Evolutionary conservation across 1,139 yeast species (phyloP).

Genomic region (Ogataea hybrid): DNA sequence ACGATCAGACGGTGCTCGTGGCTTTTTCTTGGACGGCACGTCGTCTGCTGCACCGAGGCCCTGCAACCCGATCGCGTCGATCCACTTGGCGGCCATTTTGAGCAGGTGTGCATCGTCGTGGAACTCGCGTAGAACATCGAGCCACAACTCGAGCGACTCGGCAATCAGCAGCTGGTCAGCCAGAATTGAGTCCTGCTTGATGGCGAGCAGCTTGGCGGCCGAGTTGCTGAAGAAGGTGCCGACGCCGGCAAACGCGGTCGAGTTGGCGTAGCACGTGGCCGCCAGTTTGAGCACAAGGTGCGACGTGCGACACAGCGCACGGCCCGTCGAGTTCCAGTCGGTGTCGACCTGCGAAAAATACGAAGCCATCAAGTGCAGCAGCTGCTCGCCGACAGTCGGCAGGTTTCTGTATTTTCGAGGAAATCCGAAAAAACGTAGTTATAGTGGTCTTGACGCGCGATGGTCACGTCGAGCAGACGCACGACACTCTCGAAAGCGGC

Average conservation of each 20-base stretch:
- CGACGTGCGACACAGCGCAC: slow-evolving; percentile 62
- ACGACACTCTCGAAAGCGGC: slow-evolving; percentile 54
- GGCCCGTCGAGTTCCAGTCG: slow-evolving; percentile 61
- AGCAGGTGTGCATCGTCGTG: slow-evolving; percentile 42
- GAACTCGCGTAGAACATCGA: slow-evolving; percentile 41
- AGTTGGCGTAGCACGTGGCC: slow-evolving; percentile 31
- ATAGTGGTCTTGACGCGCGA: slow-evolving; percentile 67
- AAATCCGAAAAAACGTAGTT: slow-evolving; percentile 54
- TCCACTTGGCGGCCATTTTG: slow-evolving; percentile 40
- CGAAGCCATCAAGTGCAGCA: slow-evolving; percentile 46
- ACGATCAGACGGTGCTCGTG: slow-evolving; percentile 56
- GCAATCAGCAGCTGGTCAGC: slow-evolving; percentile 60
- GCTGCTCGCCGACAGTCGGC: slow-evolving; percentile 51
- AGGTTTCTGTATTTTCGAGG: slow-evolving; percentile 27
- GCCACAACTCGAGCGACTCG: slow-evolving; percentile 55
- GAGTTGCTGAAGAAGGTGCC: slow-evolving; percentile 39
- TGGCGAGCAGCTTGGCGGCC: slow-evolving; percentile 46
- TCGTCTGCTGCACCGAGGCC: slow-evolving; percentile 41
- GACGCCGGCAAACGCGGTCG: slow-evolving; percentile 34
- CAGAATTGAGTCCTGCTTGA: slow-evolving; percentile 46
- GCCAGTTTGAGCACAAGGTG: slow-evolving; percentile 47
- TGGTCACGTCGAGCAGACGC: slow-evolving; percentile 59
- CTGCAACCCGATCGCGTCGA: slow-evolving; percentile 51
- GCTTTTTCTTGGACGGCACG: slow-evolving; percentile 30
- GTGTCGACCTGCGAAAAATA: slow-evolving; percentile 49